Base-by-base conservation (phyloP, 345 rosid genomes). In the Draba incana region DNA sequence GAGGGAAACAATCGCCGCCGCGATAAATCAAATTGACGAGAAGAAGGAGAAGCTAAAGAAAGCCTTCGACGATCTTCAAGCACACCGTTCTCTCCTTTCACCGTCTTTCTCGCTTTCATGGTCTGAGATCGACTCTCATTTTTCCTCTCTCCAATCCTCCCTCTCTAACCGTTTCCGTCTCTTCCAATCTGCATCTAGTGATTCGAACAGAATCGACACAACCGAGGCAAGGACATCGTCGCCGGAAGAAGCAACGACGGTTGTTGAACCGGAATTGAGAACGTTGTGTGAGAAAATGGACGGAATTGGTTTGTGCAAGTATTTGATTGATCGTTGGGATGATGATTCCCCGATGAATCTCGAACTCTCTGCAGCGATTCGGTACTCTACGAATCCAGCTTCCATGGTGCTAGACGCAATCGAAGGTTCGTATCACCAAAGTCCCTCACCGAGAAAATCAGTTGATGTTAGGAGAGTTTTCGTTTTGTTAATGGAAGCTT, bases 101-200 rank as follows among this genome's bases (percentile, higher is more conserved):
- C 68, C 76, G 10, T 75, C 90, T 28, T 77, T 81, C 63, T 25
- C 83, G 2, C 75, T 86, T 57, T 65, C 85, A n/a, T 90, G 97
- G 95, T 59, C 87, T 51, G 89, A 85, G 53, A 56, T 92, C 78
- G 91, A 88, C 53, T 52, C 88, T 14, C 86, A 88, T 82, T 86
- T 89, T 69, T 41, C 87, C 74, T 62, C 85, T 48, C 57, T 77
- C 23, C 84, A 85, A 48, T 15, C 74, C 64, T 70, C 79, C 37
- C 74, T 84, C 74, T 46, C 69, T 14, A 75, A 33, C 44, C 85
- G 91, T 3, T 76, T 89, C 75, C 79, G 72, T 30, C 69, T 69
- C 68, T 86, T 87, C 67, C 81, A 83, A 28, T 81, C 86, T n/a
- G 42, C 47, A 39, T 47, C 80, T 3, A 44, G 55, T 16, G 30